These are phyloP conservation scores for Pichia rugopelliculosa DNA, from an alignment of 805 yeast species.

Conservation along the genomic window DNA sequence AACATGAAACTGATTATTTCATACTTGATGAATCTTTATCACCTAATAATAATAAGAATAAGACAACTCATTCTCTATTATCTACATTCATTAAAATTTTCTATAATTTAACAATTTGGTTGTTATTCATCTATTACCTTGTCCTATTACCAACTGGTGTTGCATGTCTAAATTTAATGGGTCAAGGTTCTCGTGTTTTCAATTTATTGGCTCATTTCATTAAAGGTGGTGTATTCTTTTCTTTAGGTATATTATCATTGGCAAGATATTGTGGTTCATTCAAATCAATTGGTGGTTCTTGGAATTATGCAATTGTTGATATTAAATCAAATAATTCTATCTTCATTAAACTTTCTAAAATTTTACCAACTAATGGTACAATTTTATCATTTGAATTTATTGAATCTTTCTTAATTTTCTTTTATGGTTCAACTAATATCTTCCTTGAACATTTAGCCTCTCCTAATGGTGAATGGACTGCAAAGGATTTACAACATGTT, in stretches of 20 bases:
- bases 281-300: conserved; percentile 73
- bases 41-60: too few relatives aligned
- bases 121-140: conserved; percentile 52
- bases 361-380: conserved; percentile 29
- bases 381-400: conserved; percentile 72
- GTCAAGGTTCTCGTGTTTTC: conserved; percentile 60
- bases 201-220: conserved; percentile 90
- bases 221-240: conserved; percentile 85
- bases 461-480: conserved; percentile 76
- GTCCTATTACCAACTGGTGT: conserved; percentile 48
- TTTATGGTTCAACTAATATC: conserved; percentile 84
- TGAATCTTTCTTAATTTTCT: conserved; percentile 72
- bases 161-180: conserved; percentile 64
- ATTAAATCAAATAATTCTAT: conserved; percentile 14
- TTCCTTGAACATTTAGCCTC: conserved; percentile 84
- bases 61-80: conserved; percentile 15
- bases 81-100: conserved; percentile 30
- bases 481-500: conserved; percentile 84
- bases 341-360: conserved; percentile 1
- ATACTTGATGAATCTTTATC: conserved; percentile 15
- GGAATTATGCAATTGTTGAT: conserved; percentile 51
- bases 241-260: conserved; percentile 69
- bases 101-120: conserved; percentile 53
- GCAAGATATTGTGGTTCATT: conserved; percentile 86
- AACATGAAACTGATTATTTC: conserved; percentile 17